These are phyloP conservation scores for Fomitopsis schrenkii DNA, from an alignment of 1,284 basidiomycete species.

Conservation along the genomic window DNA sequence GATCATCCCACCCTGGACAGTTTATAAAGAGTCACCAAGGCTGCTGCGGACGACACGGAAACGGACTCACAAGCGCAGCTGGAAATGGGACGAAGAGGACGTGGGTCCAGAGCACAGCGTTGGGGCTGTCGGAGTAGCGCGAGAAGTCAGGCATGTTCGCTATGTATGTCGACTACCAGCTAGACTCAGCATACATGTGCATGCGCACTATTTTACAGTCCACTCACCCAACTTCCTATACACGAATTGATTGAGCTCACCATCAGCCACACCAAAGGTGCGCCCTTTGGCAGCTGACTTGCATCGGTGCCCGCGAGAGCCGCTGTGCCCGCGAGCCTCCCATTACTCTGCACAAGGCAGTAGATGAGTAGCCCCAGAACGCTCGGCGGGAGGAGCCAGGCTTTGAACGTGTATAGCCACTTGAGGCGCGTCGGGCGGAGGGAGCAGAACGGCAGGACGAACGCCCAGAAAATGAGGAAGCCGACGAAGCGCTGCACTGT, in stretches of 20 bases:
- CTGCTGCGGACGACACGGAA: background rate
- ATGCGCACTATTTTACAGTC: background rate
- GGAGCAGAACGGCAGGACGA: constrained; percentile 39
- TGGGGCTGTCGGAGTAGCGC: constrained; percentile 16
- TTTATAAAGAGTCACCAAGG: background rate
- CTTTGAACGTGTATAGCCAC: constrained; percentile 43
- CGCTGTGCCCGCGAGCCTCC: constrained; percentile 12
- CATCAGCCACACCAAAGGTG: constrained; percentile 34
- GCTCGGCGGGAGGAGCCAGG: constrained; percentile 34
- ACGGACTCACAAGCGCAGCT: background rate
- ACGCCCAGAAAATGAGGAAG: constrained; percentile 34
- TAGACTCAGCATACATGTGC: background rate
- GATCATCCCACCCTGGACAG: constrained; percentile 20
- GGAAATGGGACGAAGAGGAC: constrained; percentile 21
- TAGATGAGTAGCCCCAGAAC: constrained; percentile 40
- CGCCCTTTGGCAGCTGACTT: constrained; percentile 16
- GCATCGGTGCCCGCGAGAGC: constrained; percentile 32
- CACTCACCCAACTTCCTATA: constrained; percentile 31
- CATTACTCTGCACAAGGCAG: constrained; percentile 23
- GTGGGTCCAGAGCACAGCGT: constrained; percentile 21
- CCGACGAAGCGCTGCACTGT: constrained; percentile 26
- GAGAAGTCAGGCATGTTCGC: constrained; percentile 34
- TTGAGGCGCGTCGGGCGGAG: constrained; percentile 41
- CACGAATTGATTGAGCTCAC: constrained; percentile 36
- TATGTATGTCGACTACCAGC: constrained; percentile 25